These are phyloP conservation scores for Austroboletus festivus DNA, from an alignment of 768 basidiomycete genomes.

Conservation along the genomic window DNA sequence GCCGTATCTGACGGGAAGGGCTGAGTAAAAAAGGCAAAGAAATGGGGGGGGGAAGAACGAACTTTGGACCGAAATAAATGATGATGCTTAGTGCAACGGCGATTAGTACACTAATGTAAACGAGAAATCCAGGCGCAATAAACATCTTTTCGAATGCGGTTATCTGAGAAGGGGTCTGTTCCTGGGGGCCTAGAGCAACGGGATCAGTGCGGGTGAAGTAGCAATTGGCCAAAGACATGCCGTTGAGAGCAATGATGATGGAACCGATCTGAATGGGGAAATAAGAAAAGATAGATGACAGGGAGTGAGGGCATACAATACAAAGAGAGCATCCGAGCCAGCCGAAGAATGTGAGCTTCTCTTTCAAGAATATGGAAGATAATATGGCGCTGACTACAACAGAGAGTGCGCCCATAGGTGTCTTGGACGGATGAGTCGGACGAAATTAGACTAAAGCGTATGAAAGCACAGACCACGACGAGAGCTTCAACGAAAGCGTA, in stretches of 20 bases:
- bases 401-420: slow-evolving; percentile 92
- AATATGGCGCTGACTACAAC: slow-evolving; percentile 94
- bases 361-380: slow-evolving; percentile 90
- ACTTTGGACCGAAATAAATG: slow-evolving; percentile 81
- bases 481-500: slow-evolving; percentile 92
- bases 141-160: slow-evolving; percentile 74
- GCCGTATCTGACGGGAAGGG: slow-evolving; percentile 62
- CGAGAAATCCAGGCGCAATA: slow-evolving; percentile 79
- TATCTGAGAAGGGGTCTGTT: slow-evolving; percentile 68
- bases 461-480: slow-evolving; percentile 66
- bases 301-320: slow-evolving; percentile 58
- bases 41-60: slow-evolving; percentile 17
- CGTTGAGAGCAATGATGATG: slow-evolving; percentile 88
- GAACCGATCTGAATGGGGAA: slow-evolving; percentile 61
- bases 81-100: slow-evolving; percentile 64
- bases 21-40: slow-evolving; percentile 1
- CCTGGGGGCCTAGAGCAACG: slow-evolving; percentile 57
- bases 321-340: slow-evolving; percentile 94
- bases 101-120: slow-evolving; percentile 63
- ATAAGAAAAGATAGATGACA: not conserved
- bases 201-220: slow-evolving; percentile 1
- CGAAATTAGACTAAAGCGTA: not conserved
- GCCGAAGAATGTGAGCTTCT: slow-evolving; percentile 91
- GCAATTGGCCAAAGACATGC: slow-evolving; percentile 29
- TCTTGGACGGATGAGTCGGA: slow-evolving; percentile 40